Percentiles rank a stretch among this genome's conserved stretches.
phyloP scores from a whole-genome alignment of 2,329 filamentous ascomycete species.

The Hirsutella minnesotensis region DNA sequence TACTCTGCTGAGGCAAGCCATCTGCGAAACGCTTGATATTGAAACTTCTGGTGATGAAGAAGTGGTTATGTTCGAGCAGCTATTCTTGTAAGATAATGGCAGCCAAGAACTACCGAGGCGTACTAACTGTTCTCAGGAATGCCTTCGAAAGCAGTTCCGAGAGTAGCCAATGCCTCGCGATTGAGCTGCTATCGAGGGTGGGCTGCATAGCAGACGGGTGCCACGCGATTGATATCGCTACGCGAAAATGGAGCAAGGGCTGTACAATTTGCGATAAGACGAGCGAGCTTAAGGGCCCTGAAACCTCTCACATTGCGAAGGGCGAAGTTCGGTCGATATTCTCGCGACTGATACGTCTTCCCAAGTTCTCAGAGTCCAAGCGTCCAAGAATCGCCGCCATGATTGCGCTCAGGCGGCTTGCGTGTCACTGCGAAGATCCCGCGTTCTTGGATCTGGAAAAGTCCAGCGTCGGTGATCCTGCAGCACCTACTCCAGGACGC shows the following conservation, averaged over 20 bases:
- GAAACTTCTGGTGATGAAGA: slow-evolving; percentile 10
- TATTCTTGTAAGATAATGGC: slow-evolving; percentile 33
- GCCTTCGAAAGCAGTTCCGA: slow-evolving; percentile 35
- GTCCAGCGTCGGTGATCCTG: slow-evolving; percentile 50
- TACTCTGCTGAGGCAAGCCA: slow-evolving; percentile 8
- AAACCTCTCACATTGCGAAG: slow-evolving; percentile 13
- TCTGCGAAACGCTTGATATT: slow-evolving; percentile 18
- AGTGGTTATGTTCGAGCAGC: slow-evolving; percentile 18
- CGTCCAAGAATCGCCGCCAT: slow-evolving; percentile 58
- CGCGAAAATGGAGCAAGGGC: not conserved
- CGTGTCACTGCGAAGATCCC: slow-evolving; percentile 50
- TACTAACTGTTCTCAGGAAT: slow-evolving; percentile 17
- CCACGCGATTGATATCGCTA: not conserved
- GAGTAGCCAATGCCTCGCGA: slow-evolving; percentile 34
- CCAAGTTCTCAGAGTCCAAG: slow-evolving; percentile 40
- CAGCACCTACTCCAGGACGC: slow-evolving; percentile 56
- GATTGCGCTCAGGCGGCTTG: slow-evolving; percentile 55
- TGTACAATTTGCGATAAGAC: slow-evolving; percentile 16
- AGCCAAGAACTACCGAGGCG: not conserved
- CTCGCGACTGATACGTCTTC: slow-evolving; percentile 29
- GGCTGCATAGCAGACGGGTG: slow-evolving; percentile 14
- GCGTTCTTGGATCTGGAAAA: slow-evolving; percentile 54
- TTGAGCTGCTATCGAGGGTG: slow-evolving; percentile 45
- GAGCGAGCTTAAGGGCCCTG: not conserved
- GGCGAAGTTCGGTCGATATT: slow-evolving; percentile 32